These are phyloP conservation scores for Musa itinerans DNA, from an alignment of 176 grass and related monocot species.

Conservation along the genomic window DNA sequence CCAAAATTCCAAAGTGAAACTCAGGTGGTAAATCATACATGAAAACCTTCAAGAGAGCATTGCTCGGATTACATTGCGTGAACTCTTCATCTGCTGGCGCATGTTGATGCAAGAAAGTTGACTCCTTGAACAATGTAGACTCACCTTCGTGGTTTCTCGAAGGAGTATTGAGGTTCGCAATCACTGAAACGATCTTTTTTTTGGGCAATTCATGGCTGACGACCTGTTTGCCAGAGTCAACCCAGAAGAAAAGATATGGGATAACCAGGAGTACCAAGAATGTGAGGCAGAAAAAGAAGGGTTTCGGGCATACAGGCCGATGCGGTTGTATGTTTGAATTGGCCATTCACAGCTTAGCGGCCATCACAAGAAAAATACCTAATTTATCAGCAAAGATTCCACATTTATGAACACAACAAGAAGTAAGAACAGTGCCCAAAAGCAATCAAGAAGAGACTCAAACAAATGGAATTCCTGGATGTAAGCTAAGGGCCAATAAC, in stretches of 20 bases:
- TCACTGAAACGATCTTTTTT: conserved; percentile 23
- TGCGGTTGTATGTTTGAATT: conserved; percentile 22
- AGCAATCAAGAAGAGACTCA: neutral
- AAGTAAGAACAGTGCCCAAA: neutral
- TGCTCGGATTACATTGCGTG: conserved; percentile 35
- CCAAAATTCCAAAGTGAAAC: conserved; percentile 32
- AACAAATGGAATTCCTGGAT: neutral
- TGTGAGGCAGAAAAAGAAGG: conserved; percentile 23
- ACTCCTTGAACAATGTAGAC: neutral
- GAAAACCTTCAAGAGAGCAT: conserved; percentile 44
- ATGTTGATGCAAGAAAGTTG: neutral
- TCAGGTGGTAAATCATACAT: conserved; percentile 85
- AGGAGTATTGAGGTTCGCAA: conserved; percentile 7
- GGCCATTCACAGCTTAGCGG: conserved; percentile 9
- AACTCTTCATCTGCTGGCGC: conserved; percentile 1
- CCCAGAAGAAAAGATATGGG: conserved; percentile 23
- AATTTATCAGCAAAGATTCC: conserved; percentile 1
- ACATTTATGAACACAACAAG: neutral
- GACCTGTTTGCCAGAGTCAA: conserved; percentile 5
- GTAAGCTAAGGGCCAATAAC: neutral
- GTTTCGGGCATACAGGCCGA: conserved; percentile 19
- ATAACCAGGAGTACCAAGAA: conserved; percentile 26
- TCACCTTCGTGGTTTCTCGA: neutral
- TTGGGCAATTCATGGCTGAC: conserved; percentile 20
- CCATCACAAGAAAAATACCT: neutral